Evolutionary conservation across 2,329 filamentous ascomycete genomes (phyloP), one percentile per base, ranked within the genome.

Genomic region (Cryphonectria parasitica): DNA sequence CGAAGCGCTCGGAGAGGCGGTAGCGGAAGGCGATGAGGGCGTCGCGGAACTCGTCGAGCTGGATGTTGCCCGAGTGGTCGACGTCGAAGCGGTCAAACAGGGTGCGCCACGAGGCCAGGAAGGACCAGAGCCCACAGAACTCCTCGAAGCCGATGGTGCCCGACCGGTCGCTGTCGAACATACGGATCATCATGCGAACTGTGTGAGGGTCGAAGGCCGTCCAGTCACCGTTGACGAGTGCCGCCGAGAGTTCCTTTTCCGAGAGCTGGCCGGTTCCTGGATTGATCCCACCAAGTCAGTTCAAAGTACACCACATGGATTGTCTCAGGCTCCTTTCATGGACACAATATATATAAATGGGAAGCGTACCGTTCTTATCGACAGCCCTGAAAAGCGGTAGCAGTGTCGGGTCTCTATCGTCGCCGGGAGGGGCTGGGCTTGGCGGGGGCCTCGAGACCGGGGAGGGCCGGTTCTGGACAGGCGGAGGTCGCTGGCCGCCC

Each of bases 151-250:
- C 94, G 79, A 99, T 97, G 19, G 92, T 92, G 66, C 95, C 94
- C 73, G 89, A 92, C 76, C 93, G 91, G 82, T 98, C 93, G 71
- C 92, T 93, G 83, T 98, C 95, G 82, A 99, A 99, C 96, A 99
- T 98, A 78, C 95, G 92, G 75, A 99, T 98, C 95, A 99, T 98
- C 93, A 98, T 97, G 78, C 92, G 92, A 74, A 98, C 95, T 1
- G 96, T 99, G 76, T 97, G 92, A 5, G 90, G 87, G 81, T 99
- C 95, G 80, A 99, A 99, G 5, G 94, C 76, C 1, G 93, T 93
- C 89, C 93, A 98, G 85, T 99, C 96, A 69, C 95, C 95, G 79
- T 99, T 99, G 71, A 98, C 95, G 7, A 99, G 89, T 28, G 96
- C 96, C 1, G 92, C 91, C 13, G 93, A 91, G 58, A 99, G 90